Evolutionary conservation across 768 basidiomycete genomes (phyloP).

Genomic region (Lactifluus subvellereus): DNA sequence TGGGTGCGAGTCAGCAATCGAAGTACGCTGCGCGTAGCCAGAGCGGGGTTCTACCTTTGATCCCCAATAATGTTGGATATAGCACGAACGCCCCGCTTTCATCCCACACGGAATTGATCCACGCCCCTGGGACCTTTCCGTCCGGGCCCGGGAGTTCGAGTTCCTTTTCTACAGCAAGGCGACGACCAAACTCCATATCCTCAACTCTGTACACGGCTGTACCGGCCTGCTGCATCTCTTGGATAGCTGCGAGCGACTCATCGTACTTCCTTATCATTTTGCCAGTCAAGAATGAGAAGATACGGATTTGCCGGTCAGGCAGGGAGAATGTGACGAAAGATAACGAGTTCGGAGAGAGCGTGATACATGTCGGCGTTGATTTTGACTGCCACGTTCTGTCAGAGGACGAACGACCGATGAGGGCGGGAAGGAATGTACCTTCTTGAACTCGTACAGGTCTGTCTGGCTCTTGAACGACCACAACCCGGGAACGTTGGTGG

Average conservation of each 20-base stretch:
- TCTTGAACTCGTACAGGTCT: constrained; percentile 97
- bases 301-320: constrained; percentile 88
- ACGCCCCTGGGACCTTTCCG: constrained; percentile 64
- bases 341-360: constrained; percentile 82
- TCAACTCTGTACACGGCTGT: constrained; percentile 89
- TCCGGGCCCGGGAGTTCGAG: constrained; percentile 78
- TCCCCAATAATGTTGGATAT: constrained; percentile 89
- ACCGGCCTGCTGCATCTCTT: constrained; percentile 99
- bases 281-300: constrained; percentile 87
- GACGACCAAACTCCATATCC: constrained; percentile 98
- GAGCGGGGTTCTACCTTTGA: constrained; percentile 62
- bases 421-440: constrained; percentile 43
- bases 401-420: not conserved
- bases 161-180: constrained; percentile 90
- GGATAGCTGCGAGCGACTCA: constrained; percentile 85
- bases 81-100: constrained; percentile 93
- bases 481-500: constrained; percentile 67
- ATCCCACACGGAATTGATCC: constrained; percentile 94
- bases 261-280: constrained; percentile 93
- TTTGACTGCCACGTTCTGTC: constrained; percentile 54
- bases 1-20: constrained; percentile 1
- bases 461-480: constrained; percentile 92
- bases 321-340: constrained; percentile 92
- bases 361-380: constrained; percentile 86
- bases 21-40: not conserved